Evolutionary conservation across 2,329 filamentous ascomycete species (phyloP), one percentile per base, ranked within the genome.

Genomic region (Aspergillus thermomutatus): DNA sequence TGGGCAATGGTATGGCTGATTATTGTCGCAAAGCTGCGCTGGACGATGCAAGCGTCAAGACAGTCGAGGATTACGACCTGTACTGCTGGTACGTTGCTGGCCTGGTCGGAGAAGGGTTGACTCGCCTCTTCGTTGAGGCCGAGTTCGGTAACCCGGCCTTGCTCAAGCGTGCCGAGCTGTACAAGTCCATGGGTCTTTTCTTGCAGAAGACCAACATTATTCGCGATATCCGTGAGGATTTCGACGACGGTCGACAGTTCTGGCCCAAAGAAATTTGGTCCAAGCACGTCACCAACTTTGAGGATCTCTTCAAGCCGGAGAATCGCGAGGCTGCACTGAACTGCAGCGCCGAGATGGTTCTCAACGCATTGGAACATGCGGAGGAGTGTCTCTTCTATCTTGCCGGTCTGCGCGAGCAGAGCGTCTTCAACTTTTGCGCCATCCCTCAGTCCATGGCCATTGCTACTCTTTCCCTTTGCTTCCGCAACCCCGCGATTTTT

Each of bases 21-120:
- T 99, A 96, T 73, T 90, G 85, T 43, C 82, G 89, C 64, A 94
- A 95, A 67, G 87, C 90, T 14, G 90, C 94, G 66, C 83, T 89
- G 75, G 91, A 92, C 66, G 79, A 84, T 63, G 86, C 91, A 58
- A 91, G 91, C 49, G 88, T 97, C 57, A 83, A 91, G 70, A 93
- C 90, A 0, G 78, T 96, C 65, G 83, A 88, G 52, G 92, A 97
- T 66, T 99, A 97, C 75, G 92, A 99, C 78, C 80, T 92, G 54
- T 99, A 99, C 81, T 99, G 94, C 78, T 92, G 96, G 75, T 97
- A 97, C 71, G 94, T 99, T 28, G 94, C 94, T n/a, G 94, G 94
- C 28, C 81, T 99, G n/a, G 94, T 99, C 34, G 94, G 94, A 55
- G 93, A 97, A 75, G 94, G 94, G 46, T 77, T 94, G 60, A 99